Evolutionary conservation across 495 filamentous ascomycete genomes (phyloP).

Genomic region (Venustampulla echinocandica): DNA sequence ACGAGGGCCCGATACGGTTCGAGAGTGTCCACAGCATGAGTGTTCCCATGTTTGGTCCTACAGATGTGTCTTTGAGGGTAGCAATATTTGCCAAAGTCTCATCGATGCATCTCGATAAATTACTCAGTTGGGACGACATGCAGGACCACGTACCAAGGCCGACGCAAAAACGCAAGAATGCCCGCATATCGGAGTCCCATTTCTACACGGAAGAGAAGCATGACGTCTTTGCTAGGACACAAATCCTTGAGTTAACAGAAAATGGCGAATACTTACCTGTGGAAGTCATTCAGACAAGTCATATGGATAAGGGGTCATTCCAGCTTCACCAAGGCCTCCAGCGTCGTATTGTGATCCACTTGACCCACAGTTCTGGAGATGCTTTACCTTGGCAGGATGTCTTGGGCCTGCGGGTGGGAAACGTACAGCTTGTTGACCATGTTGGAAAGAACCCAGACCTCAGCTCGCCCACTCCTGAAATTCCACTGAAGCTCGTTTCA

Average conservation of each 20-base stretch:
- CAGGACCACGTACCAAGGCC: slow-evolving; percentile 54
- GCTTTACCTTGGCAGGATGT: slow-evolving; percentile 81
- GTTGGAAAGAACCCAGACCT: slow-evolving; percentile 77
- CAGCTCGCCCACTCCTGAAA: slow-evolving; percentile 58
- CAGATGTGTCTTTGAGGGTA: slow-evolving; percentile 68
- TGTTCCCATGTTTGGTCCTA: slow-evolving; percentile 75
- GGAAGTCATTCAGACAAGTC: slow-evolving; percentile 78
- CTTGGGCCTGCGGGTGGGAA: slow-evolving; percentile 61
- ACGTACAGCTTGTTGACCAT: slow-evolving; percentile 72
- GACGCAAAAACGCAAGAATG: slow-evolving; percentile 51
- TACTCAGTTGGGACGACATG: slow-evolving; percentile 99
- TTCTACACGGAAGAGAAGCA: slow-evolving; percentile 90
- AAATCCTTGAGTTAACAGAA: slow-evolving; percentile 86
- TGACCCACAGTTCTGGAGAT: slow-evolving; percentile 84
- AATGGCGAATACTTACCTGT: slow-evolving; percentile 85
- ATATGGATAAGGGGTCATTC: slow-evolving; percentile 76
- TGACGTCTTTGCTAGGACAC: slow-evolving; percentile 78
- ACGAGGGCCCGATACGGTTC: slow-evolving; percentile 89
- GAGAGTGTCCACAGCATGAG: slow-evolving; percentile 99
- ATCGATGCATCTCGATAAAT: slow-evolving; percentile 90
- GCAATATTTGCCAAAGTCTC: slow-evolving; percentile 89
- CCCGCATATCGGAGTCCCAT: slow-evolving; percentile 80
- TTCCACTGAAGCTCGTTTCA: slow-evolving; percentile 65
- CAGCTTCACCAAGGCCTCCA: slow-evolving; percentile 95
- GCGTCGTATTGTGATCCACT: slow-evolving; percentile 72